A percentile compares a stretch with the other conserved stretches of the same genome.
These are phyloP conservation scores for Botrytis byssoidea DNA, from an alignment of 2,329 filamentous ascomycete genomes.

Conservation along the genomic window DNA sequence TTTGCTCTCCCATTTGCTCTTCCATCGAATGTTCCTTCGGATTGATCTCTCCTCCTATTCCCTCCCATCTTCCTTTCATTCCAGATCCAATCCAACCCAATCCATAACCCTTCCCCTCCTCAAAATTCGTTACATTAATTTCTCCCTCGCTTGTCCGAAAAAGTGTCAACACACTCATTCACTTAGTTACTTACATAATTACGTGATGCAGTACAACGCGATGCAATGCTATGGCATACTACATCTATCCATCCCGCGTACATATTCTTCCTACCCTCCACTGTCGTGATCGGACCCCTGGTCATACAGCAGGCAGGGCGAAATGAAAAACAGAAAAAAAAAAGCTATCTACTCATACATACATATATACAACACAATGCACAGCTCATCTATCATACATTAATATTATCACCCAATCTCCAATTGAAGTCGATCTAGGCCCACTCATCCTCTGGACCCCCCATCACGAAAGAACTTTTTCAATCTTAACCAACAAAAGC, in stretches of 20 bases:
- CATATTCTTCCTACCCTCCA: background rate
- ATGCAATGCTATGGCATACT: background rate
- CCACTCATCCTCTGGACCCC: background rate
- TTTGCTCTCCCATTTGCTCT: too few relatives aligned
- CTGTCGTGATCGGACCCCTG: background rate
- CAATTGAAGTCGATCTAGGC: background rate
- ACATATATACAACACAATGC: background rate
- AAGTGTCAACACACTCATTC: background rate
- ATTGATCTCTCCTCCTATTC: too few relatives aligned
- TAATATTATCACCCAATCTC: background rate
- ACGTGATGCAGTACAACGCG: background rate
- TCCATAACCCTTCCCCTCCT: background rate
- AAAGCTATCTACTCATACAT: background rate
- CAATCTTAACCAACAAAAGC: slow-evolving; percentile 70
- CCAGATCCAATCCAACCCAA: background rate
- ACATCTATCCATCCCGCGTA: background rate
- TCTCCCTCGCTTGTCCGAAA: background rate
- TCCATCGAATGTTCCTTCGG: too few relatives aligned
- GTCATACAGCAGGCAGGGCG: background rate
- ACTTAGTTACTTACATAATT: background rate
- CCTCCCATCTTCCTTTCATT: too few relatives aligned
- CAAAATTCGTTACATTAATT: background rate
- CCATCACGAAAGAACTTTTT: slow-evolving; percentile 49
- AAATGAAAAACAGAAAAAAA: background rate
- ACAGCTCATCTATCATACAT: slow-evolving; percentile 5